Evolutionary conservation across 163 green algal genomes (phyloP).

Genomic region (Coccomyxa subellipsoidea): DNA sequence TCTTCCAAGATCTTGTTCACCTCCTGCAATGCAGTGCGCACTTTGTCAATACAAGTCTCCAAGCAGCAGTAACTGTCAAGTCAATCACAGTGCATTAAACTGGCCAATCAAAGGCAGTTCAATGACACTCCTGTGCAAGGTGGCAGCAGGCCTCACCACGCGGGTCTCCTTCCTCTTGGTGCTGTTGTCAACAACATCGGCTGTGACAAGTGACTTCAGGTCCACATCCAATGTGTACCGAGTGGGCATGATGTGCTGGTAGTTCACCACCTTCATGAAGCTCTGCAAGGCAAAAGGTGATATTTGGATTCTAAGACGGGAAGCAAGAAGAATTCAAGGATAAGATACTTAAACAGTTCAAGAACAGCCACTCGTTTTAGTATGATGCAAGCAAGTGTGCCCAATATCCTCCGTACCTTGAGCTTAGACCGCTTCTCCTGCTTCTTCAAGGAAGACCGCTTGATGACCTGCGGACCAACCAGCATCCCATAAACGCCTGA

Average conservation of each 20-base stretch:
- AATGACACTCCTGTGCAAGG: too few species aligned
- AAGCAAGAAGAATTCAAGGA: too few species aligned
- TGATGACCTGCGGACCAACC: slow-evolving; percentile 70
- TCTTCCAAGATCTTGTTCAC: slow-evolving; percentile 93
- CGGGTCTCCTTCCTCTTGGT: slow-evolving; percentile 82
- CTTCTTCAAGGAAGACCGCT: slow-evolving; percentile 71
- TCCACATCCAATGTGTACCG: slow-evolving; percentile 98
- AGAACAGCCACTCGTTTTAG: too few species aligned
- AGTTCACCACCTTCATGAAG: slow-evolving; percentile 99
- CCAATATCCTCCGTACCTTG: slow-evolving; percentile 13
- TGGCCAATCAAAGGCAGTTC: too few species aligned
- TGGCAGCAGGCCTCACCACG: slow-evolving; percentile 55
- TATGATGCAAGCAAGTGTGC: too few species aligned
- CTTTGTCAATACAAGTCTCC: background rate
- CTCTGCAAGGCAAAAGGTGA: slow-evolving; percentile 73
- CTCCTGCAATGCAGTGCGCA: slow-evolving; percentile 1
- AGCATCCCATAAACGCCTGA: background rate
- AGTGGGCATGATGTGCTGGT: slow-evolving; percentile 99
- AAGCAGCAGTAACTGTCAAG: too few species aligned
- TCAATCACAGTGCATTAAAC: too few species aligned
- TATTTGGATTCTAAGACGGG: background rate
- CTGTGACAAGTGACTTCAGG: slow-evolving; percentile 87
- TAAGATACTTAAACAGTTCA: too few species aligned
- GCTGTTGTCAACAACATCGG: slow-evolving; percentile 83
- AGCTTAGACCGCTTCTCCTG: slow-evolving; percentile 60